Evolutionary conservation across 2,329 filamentous ascomycete genomes (phyloP), one percentile per base, ranked within the genome.

Genomic region (Hirsutella thompsonii): DNA sequence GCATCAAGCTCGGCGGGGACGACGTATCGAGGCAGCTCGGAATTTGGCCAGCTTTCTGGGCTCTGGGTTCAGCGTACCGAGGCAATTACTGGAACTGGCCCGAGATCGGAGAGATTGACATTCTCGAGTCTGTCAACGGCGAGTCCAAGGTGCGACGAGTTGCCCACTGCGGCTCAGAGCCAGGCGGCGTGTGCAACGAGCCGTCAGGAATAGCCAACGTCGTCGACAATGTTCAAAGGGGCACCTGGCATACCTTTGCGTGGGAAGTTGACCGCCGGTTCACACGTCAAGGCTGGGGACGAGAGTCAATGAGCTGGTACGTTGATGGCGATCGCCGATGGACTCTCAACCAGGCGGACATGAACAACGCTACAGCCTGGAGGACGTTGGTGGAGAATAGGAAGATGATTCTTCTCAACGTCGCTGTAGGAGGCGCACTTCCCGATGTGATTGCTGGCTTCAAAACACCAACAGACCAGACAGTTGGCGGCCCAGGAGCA

Each of bases 1-100:
- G 47, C 14, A 55, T 69, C 44, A 59, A 55, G 47, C 48, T 69
- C 3, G 58, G 62, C n/a, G 41, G 20, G 40, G 50, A 51, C 16
- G 28, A 54, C 2, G 39, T 42, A 20, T 19, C 39, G 8, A 39
- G 47, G 4, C 58, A 63, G 44, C 47, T 57, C 37, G 64, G 66
- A 16, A 64, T 68, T 49, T 70, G 67, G 67, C 63, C 61, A 0
- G 67, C 66, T 0, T 69, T 70, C 46, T 70, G 66, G 67, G 52
- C 60, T 19, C 57, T 70, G 26, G 66, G 66, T 5, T 44, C 54
- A 8, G 50, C 45, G 2, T 66, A 59, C 51, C 59, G 65, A 35
- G 50, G 49, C 23, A 56, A 62, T 42, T 61, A 61, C 44, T 50
- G 44, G 13, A 59, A 58, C 44, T 69, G 66, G 67, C 67, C 67